Evolutionary conservation across 768 basidiomycete genomes (phyloP).

Genomic region (Sporobolomyces phaffii): DNA sequence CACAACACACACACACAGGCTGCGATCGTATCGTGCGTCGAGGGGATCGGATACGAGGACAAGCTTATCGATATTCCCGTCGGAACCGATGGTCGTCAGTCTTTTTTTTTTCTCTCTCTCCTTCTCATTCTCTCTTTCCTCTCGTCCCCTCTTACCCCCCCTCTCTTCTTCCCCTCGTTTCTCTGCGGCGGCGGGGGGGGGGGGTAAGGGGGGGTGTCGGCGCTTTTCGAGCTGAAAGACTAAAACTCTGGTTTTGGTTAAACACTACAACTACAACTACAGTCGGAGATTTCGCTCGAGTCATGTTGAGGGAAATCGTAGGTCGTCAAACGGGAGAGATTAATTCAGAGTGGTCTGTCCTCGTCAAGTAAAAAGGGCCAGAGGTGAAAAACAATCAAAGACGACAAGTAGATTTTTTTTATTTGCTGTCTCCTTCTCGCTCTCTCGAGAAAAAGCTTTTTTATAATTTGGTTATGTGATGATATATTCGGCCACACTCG

Average conservation of each 20-base stretch:
- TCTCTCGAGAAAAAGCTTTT: not conserved
- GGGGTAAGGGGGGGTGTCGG: too few relatives aligned
- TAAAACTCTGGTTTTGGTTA: too few relatives aligned
- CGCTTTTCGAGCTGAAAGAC: too few relatives aligned
- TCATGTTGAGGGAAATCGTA: conserved; percentile 65
- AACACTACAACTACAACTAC: too few relatives aligned
- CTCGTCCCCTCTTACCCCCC: not conserved
- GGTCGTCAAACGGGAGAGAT: conserved; percentile 54
- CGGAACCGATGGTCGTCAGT: conserved; percentile 32
- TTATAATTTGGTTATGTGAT: too few relatives aligned
- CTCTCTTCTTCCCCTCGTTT: not conserved
- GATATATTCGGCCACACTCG: too few relatives aligned
- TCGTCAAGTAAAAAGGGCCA: conserved; percentile 10
- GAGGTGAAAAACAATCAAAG: too few relatives aligned
- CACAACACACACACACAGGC: conserved; percentile 46
- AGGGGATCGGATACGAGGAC: conserved; percentile 64
- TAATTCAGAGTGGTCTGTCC: conserved; percentile 33
- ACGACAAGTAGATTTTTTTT: not conserved
- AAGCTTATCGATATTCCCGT: conserved; percentile 52
- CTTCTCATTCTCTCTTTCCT: not conserved
- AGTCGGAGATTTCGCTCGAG: conserved; percentile 59
- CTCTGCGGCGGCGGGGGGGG: too few relatives aligned
- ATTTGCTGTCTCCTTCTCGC: too few relatives aligned
- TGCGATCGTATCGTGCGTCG: conserved; percentile 65
- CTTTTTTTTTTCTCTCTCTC: not conserved